Evolutionary conservation across 305 asterid species (phyloP).

Genomic region (Fraxinus paxiana): DNA sequence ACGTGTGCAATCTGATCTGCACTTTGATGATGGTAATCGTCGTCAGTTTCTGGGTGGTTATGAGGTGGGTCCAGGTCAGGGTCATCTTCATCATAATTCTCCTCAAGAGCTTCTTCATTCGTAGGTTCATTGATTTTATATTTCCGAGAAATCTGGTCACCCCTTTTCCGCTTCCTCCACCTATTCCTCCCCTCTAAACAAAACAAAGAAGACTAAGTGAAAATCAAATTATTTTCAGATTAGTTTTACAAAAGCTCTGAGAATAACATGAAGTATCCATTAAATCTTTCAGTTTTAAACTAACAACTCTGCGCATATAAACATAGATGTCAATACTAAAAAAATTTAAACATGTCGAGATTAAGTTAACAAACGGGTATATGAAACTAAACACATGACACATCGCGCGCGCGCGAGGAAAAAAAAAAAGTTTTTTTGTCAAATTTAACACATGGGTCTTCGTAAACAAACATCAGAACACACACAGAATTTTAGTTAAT

Average conservation of each 20-base stretch:
- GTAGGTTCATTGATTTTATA: conserved; percentile 51
- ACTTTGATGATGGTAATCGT: conserved; percentile 46
- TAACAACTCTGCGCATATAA: background rate
- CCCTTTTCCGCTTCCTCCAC: conserved; percentile 74
- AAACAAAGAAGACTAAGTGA: background rate
- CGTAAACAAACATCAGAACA: background rate
- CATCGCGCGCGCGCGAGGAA: background rate
- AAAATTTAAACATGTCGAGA: background rate
- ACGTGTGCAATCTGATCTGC: conserved; percentile 35
- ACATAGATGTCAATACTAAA: background rate
- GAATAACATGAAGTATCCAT: background rate
- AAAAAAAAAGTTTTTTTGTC: background rate
- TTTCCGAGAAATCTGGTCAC: conserved; percentile 54
- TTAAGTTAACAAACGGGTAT: background rate
- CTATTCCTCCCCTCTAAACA: conserved; percentile 63
- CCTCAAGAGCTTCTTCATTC: conserved; percentile 66
- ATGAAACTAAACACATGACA: background rate
- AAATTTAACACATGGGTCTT: conserved; percentile 5
- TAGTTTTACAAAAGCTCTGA: background rate
- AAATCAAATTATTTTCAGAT: background rate
- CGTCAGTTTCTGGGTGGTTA: conserved; percentile 46
- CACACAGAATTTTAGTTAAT: background rate
- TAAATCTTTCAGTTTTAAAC: background rate
- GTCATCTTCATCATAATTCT: conserved; percentile 68
- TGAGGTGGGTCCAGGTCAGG: conserved; percentile 58